Conservation (phyloP, 495 filamentous ascomycete species). For the Xylaria curta region DNA sequence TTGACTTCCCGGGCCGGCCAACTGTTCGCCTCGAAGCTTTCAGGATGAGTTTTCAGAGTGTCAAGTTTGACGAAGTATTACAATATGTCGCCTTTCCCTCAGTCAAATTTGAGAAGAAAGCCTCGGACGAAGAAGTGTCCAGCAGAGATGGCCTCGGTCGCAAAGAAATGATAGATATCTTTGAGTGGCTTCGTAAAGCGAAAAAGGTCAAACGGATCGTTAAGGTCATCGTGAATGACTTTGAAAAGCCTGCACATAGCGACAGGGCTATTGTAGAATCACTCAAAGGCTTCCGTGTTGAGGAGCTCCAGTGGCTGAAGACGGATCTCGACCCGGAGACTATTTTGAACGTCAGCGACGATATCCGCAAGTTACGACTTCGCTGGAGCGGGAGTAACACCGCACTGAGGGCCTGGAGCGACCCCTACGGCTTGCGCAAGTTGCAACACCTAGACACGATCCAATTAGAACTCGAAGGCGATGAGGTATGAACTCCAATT, state of each 20-base stretch:
- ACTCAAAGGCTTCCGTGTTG: neutral
- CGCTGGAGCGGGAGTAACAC: constrained; percentile 13
- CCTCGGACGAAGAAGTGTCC: neutral
- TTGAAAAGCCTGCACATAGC: constrained; percentile 10
- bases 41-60: neutral
- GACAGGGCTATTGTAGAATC: constrained; percentile 12
- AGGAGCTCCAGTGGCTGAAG: constrained; percentile 6
- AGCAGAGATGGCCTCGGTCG: neutral
- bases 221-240: constrained; percentile 4
- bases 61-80: constrained; percentile 7
- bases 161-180: constrained; percentile 8
- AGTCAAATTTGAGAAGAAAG: neutral
- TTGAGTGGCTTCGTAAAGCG: neutral
- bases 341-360: neutral
- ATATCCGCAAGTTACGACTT: neutral
- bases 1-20: neutral
- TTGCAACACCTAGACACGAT: neutral
- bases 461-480: neutral
- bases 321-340: constrained; percentile 9
- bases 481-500: neutral
- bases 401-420: neutral
- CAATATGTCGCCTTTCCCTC: constrained; percentile 7
- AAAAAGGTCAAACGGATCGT: neutral
- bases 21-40: constrained; percentile 7
- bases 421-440: neutral